These are phyloP conservation scores for Leishmania aethiopica DNA, from an alignment of 208 protist species.

Conservation along the genomic window DNA sequence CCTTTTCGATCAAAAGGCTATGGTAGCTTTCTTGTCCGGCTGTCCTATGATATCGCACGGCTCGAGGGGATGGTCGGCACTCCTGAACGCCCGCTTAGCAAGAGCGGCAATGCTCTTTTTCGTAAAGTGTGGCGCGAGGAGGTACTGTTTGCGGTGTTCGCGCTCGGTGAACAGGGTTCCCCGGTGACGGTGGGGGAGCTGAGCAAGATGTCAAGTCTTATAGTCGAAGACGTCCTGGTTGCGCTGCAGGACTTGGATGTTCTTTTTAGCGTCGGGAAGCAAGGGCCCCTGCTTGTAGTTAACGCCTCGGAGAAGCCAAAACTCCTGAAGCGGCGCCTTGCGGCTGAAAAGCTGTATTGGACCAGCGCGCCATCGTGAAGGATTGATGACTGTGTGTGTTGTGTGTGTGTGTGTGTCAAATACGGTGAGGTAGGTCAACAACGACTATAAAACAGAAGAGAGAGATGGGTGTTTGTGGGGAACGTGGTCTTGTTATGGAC, in stretches of 20 bases:
- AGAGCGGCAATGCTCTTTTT: constrained; percentile 63
- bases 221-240: constrained; percentile 66
- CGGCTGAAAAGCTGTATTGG: constrained; percentile 39
- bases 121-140: constrained; percentile 64
- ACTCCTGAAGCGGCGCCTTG: constrained; percentile 12
- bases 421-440: not conserved
- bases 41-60: constrained; percentile 76
- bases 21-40: constrained; percentile 59
- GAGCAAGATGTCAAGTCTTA: constrained; percentile 57
- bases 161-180: constrained; percentile 36
- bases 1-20: constrained; percentile 74
- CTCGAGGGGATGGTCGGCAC: constrained; percentile 60
- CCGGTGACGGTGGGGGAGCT: constrained; percentile 61
- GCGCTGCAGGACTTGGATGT: constrained; percentile 58
- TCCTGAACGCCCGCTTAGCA: constrained; percentile 70
- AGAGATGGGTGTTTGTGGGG: not conserved
- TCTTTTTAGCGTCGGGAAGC: constrained; percentile 50
- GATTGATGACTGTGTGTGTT: not conserved
- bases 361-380: constrained; percentile 15
- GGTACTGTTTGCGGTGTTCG: constrained; percentile 51
- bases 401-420: not conserved
- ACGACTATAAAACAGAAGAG: not conserved
- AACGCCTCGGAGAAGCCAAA: constrained; percentile 11
- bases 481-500: not conserved
- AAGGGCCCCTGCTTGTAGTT: constrained; percentile 47